These are phyloP conservation scores for Cyclotella atomus DNA, from an alignment of 108 stramenopile species.

Conservation along the genomic window DNA sequence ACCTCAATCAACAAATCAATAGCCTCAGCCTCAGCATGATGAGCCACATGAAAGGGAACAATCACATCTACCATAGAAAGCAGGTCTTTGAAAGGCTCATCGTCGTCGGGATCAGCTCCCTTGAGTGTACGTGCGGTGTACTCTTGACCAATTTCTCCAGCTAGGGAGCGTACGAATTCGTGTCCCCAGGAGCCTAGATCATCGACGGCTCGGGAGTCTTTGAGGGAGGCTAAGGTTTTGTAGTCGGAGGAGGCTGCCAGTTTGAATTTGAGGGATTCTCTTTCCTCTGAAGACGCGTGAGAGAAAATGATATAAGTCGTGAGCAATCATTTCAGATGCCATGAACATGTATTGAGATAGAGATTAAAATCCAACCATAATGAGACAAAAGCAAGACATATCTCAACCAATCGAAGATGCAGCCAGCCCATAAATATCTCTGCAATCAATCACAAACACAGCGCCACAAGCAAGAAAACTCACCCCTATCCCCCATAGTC, in stretches of 20 bases:
- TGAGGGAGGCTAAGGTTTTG: conserved; percentile 45
- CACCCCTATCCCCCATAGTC: conserved; percentile 94
- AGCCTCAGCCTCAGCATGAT: conserved; percentile 99
- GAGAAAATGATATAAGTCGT: background rate
- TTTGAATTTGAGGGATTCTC: conserved; percentile 94
- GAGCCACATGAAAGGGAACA: conserved; percentile 96
- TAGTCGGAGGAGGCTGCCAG: conserved; percentile 85
- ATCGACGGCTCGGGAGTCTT: conserved; percentile 65
- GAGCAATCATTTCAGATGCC: no score
- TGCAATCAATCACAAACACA: background rate
- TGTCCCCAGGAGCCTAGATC: conserved; percentile 97
- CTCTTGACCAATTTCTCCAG: conserved; percentile 97
- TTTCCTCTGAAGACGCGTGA: conserved; percentile 55
- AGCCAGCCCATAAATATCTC: no score
- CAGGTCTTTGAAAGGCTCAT: conserved; percentile 81
- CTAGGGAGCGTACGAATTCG: conserved; percentile 95
- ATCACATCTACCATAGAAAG: conserved; percentile 94
- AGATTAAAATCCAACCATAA: background rate
- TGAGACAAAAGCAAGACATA: background rate
- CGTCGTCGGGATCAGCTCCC: conserved; percentile 74
- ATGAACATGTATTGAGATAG: background rate
- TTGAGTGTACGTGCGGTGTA: conserved; percentile 86
- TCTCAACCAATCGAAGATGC: background rate
- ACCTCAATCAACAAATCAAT: conserved; percentile 98
- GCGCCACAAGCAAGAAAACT: conserved; percentile 5